These are phyloP conservation scores for Sclerotinia subarctica DNA, from an alignment of 2,329 filamentous ascomycete genomes.

Conservation along the genomic window DNA sequence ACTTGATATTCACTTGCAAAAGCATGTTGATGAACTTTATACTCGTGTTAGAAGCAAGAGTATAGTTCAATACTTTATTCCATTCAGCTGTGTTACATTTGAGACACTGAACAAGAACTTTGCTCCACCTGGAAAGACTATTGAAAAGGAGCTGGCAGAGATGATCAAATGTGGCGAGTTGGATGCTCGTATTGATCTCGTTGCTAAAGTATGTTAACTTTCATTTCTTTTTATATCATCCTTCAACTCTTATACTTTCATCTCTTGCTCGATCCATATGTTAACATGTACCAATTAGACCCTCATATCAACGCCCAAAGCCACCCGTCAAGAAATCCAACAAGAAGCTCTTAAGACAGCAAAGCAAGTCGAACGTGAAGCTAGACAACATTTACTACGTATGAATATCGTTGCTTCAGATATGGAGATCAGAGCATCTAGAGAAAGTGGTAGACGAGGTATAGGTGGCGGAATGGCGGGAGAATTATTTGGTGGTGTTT, in stretches of 20 bases:
- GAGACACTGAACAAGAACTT: constrained; percentile 77
- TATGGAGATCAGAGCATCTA: constrained; percentile 56
- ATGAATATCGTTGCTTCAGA: constrained; percentile 74
- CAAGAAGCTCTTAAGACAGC: constrained; percentile 64
- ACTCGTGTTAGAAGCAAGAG: constrained; percentile 79
- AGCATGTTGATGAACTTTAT: constrained; percentile 69
- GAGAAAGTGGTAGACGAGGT: constrained; percentile 10
- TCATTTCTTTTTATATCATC: not conserved
- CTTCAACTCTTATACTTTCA: not conserved
- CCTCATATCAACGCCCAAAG: constrained; percentile 66
- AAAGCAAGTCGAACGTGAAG: constrained; percentile 68
- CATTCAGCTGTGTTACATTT: constrained; percentile 84
- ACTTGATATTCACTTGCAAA: constrained; percentile 82
- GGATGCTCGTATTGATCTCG: constrained; percentile 78
- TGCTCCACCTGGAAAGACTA: constrained; percentile 56
- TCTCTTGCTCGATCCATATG: not conserved
- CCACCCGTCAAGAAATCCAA: constrained; percentile 69
- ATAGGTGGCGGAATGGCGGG: not conserved
- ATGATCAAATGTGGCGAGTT: constrained; percentile 75
- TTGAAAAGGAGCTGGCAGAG: constrained; percentile 69
- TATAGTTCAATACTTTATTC: constrained; percentile 87
- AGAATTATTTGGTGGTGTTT: constrained; percentile 13
- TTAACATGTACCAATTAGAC: constrained; percentile 47
- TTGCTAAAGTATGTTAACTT: constrained; percentile 59
- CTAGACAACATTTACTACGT: constrained; percentile 71